Conservation (phyloP, 208 protist genomes). For the Trypanosoma avium region DNA sequence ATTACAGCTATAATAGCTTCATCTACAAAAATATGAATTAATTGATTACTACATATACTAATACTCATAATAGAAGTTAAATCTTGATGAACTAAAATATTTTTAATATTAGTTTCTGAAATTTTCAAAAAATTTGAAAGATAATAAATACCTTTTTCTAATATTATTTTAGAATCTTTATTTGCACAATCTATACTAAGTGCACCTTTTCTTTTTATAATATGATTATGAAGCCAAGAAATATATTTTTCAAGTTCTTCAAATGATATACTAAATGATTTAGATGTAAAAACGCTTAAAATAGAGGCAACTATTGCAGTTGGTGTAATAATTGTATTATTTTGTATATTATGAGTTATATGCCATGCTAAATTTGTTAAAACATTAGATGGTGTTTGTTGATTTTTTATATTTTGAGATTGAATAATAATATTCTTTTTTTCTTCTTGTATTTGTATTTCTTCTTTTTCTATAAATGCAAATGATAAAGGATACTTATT, state of each 20-base stretch:
- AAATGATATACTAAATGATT: neutral
- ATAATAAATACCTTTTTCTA: slow-evolving; percentile 31
- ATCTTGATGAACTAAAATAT: slow-evolving; percentile 38
- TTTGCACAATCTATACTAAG: slow-evolving; percentile 44
- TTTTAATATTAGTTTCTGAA: neutral
- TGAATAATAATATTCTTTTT: neutral
- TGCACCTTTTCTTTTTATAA: slow-evolving; percentile 39
- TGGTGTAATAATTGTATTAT: slow-evolving; percentile 76
- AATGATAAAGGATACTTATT: slow-evolving; percentile 45
- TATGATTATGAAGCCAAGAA: slow-evolving; percentile 49
- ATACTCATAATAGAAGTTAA: slow-evolving; percentile 47
- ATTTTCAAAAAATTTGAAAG: slow-evolving; percentile 49
- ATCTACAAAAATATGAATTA: slow-evolving; percentile 87
- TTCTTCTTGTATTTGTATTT: no score
- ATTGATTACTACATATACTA: slow-evolving; percentile 83
- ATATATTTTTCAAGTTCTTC: slow-evolving; percentile 29
- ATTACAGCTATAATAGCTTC: slow-evolving; percentile 70
- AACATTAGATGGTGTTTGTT: slow-evolving; percentile 32
- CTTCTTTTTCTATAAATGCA: slow-evolving; percentile 39
- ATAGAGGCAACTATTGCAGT: slow-evolving; percentile 70
- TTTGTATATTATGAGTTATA: slow-evolving; percentile 62
- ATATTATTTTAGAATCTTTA: slow-evolving; percentile 29
- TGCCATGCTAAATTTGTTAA: slow-evolving; percentile 62
- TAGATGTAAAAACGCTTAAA: slow-evolving; percentile 47
- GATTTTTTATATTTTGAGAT: neutral